These are phyloP conservation scores for Aegilops longissima DNA, from an alignment of 176 grass and related monocot species.

Conservation along the genomic window DNA sequence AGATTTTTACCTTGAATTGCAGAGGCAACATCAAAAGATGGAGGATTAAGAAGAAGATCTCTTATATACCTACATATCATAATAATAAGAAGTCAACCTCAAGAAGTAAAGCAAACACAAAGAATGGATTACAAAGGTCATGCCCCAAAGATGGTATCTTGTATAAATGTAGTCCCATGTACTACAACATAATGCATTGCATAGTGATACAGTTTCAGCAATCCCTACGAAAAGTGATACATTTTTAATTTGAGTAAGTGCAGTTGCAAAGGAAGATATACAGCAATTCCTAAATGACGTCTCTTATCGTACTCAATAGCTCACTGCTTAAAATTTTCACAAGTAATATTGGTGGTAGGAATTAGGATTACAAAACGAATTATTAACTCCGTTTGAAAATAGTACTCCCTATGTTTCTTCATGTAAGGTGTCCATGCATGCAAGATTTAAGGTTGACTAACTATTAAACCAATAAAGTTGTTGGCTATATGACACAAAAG, in stretches of 20 bases:
- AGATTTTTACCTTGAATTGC: constrained; percentile 72
- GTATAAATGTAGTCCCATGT: background rate
- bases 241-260: constrained; percentile 11
- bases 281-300: background rate
- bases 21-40: constrained; percentile 69
- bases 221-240: background rate
- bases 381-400: background rate
- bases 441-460: constrained; percentile 2
- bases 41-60: constrained; percentile 98
- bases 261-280: background rate
- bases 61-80: constrained; percentile 71
- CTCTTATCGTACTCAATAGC: background rate
- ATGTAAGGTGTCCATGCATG: background rate
- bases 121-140: constrained; percentile 3
- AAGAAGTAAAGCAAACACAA: constrained; percentile 6
- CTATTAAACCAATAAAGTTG: background rate
- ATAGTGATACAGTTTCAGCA: constrained; percentile 15
- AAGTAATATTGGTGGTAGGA: background rate
- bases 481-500: background rate
- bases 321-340: background rate
- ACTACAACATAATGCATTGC: constrained; percentile 17
- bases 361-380: constrained; percentile 17
- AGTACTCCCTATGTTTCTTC: background rate
- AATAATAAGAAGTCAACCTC: background rate
- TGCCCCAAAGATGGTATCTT: background rate